phyloP scores from a whole-genome alignment of 2,329 filamentous ascomycete species.

The Cladosporium sp. region DNA sequence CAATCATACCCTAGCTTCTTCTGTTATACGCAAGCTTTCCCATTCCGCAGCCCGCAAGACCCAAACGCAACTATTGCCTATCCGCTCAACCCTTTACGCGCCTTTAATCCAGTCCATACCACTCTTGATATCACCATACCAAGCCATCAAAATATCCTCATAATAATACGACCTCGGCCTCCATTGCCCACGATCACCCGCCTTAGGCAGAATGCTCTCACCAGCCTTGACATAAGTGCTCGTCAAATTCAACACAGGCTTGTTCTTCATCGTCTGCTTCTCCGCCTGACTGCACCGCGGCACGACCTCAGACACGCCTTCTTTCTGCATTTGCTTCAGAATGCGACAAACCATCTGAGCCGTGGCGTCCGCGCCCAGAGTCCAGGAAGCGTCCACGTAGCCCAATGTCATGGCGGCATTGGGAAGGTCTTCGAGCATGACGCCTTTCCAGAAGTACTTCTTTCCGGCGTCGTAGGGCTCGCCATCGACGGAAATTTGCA shows the following conservation, averaged over 20 bases:
- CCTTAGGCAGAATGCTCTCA: constrained; percentile 42
- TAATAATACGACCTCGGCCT: constrained; percentile 41
- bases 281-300: constrained; percentile 39
- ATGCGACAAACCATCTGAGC: constrained; percentile 48
- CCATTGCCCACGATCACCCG: constrained; percentile 43
- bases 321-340: constrained; percentile 46
- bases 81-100: neutral
- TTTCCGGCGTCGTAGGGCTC: constrained; percentile 39
- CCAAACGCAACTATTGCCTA: neutral
- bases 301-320: constrained; percentile 39
- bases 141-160: constrained; percentile 39
- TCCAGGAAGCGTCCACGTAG: constrained; percentile 59
- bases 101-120: constrained; percentile 34
- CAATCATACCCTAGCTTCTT: no score
- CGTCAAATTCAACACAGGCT: constrained; percentile 41
- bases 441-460: constrained; percentile 56
- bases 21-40: no score
- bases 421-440: constrained; percentile 60
- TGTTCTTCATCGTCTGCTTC: constrained; percentile 35
- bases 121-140: constrained; percentile 38
- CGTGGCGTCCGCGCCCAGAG: constrained; percentile 54
- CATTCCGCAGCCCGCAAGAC: no score
- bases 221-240: constrained; percentile 50
- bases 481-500: constrained; percentile 48
- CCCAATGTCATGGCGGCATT: constrained; percentile 57